Base-by-base conservation (phyloP, 108 stramenopile genomes). In the Skeletonema tropicum region DNA sequence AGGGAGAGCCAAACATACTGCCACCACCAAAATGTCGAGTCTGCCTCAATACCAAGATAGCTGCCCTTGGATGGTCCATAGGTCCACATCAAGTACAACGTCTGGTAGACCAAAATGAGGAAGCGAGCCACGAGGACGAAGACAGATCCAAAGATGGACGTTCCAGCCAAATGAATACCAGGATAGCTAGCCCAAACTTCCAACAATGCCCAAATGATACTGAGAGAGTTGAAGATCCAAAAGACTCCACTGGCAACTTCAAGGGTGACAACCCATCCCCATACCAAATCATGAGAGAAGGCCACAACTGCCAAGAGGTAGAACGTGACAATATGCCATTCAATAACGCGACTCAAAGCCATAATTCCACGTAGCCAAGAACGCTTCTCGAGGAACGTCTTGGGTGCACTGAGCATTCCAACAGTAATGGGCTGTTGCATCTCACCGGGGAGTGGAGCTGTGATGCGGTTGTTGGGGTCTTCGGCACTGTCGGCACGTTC, bases 351-450 rank as follows among this genome's bases (percentile, higher is more conserved):
- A 67, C 83, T 84, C 63, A 99, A 77, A 14, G 95, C 93, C 74
- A 97, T 85, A 63, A 97, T 77, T 38, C 93, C 93, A 38, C 94
- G 93, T 35, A 99, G 75, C 95, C 97, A 95, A 14, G 96, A 96
- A 17, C 98, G 83, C 74, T 97, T 97, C 81, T 99, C 98, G 62
- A 98, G 68, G 74, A 97, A 98, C 4, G 98, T 99, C 77, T 99
- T 99, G 10, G 97, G 96, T 1, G 96, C 88, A 38, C 38, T 68
- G 30, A 68, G 30, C 66, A 98, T 72, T 32, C 88, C 96, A 38
- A 90, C 90, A 26, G 92, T 77, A 29, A 98, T 82, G 25, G 93
- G 81, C 29, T 86, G 83, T 26, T 81, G 65, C 5, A 68, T 19
- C 71, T 95, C 90, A 21, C 89, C 91, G 9, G 80, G 75, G 0